Evolutionary conservation across 306 rosid species (phyloP).

Genomic region (Fragaria ananassa): DNA sequence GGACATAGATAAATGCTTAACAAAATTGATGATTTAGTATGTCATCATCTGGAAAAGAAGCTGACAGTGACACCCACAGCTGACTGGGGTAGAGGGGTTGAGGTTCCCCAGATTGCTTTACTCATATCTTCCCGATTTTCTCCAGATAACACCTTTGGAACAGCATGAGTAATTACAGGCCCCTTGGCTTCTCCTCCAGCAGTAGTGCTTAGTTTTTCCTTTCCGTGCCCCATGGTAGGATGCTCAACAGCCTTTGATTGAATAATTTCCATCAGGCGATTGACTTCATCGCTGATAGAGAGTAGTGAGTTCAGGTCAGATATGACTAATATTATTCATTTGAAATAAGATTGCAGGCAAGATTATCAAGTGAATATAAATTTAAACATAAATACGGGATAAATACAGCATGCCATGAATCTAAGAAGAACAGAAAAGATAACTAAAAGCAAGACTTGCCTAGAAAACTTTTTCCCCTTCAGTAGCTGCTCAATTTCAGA

Average conservation of each 20-base stretch:
- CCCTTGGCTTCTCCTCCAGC: conserved; percentile 35
- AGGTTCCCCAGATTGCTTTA: conserved; percentile 40
- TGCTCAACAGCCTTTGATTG: conserved; percentile 60
- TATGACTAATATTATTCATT: background rate
- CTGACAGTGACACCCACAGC: conserved; percentile 42
- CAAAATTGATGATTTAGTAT: conserved; percentile 12
- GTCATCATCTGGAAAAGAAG: conserved; percentile 19
- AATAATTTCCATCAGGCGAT: conserved; percentile 57
- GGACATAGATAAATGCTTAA: background rate
- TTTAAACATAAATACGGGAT: background rate
- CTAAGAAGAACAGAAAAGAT: background rate
- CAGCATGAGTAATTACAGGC: conserved; percentile 28
- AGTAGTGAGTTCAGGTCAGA: background rate
- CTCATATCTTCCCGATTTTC: conserved; percentile 40
- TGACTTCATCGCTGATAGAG: conserved; percentile 61
- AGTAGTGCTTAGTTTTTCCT: conserved; percentile 26
- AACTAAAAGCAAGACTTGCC: conserved; percentile 26
- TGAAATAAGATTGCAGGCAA: background rate
- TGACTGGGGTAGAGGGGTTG: conserved; percentile 50
- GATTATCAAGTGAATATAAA: background rate
- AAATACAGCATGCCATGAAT: background rate
- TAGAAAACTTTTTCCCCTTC: conserved; percentile 43
- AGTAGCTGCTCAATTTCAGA: conserved; percentile 44
- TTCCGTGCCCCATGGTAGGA: conserved; percentile 35
- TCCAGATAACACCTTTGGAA: conserved; percentile 31